Evolutionary conservation across 1,284 basidiomycete genomes (phyloP).

Genomic region (Termitomyces sp.): DNA sequence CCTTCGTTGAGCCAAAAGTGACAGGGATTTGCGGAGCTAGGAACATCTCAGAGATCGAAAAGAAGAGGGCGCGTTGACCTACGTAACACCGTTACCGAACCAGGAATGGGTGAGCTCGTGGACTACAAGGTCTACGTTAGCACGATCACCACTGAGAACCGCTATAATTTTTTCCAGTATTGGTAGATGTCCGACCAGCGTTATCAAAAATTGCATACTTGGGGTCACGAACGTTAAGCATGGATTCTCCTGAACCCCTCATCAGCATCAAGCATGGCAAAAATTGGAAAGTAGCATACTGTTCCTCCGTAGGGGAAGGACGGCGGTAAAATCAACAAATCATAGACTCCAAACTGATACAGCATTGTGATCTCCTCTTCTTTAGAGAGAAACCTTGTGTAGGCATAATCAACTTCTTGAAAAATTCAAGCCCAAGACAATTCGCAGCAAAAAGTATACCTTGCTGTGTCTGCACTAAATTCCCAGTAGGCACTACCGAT

Average conservation of each 20-base stretch:
- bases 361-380: conserved; percentile 72
- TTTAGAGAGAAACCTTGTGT: conserved; percentile 60
- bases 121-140: conserved; percentile 82
- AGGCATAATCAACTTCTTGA: background rate
- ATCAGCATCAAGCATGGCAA: conserved; percentile 6
- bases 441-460: conserved; percentile 32
- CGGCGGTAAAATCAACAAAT: conserved; percentile 85
- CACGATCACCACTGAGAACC: conserved; percentile 77
- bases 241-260: conserved; percentile 59
- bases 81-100: conserved; percentile 86
- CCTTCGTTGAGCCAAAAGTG: conserved; percentile 94
- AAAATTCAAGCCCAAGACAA: background rate
- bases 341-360: conserved; percentile 89
- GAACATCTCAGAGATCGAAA: background rate
- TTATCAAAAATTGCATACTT: conserved; percentile 39
- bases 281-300: conserved; percentile 29
- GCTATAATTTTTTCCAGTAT: conserved; percentile 36
- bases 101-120: conserved; percentile 77
- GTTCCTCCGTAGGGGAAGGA: conserved; percentile 92
- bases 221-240: conserved; percentile 87
- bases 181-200: background rate
- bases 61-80: conserved; percentile 23
- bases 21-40: conserved; percentile 59
- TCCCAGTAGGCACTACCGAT: conserved; percentile 83
- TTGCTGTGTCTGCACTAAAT: conserved; percentile 79